Evolutionary conservation across 2,329 filamentous ascomycete genomes (phyloP), one percentile per base, ranked within the genome.

Genomic region (Moelleriella libera): DNA sequence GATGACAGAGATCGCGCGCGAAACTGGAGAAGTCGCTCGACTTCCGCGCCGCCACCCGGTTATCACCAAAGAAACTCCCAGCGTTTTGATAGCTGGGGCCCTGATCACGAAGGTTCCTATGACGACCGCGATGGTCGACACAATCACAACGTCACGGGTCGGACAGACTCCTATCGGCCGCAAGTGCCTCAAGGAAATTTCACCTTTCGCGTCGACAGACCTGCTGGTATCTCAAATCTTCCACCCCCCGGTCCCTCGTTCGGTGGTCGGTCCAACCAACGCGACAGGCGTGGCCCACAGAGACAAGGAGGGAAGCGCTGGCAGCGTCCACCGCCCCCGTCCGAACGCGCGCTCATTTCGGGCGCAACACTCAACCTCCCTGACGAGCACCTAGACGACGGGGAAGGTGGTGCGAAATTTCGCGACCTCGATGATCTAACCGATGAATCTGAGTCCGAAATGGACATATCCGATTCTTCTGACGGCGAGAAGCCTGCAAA

Each of bases 381-480:
- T 0, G 68, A 72, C 44, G 66, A 74, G 42, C 67, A 69, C 41
- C 63, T 77, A 14, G 69, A 68, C 9, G 67, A 74, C 48, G 61
- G 57, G 6, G 63, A 68, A 3, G 67, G 61, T 1, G 66, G 67
- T 5, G 68, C 69, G 10, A 79, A 72, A 43, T 83, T 75, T 55
- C 68, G 71, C 45, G 60, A 73, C 37, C 45, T 80, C 5, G 74
- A 78, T 34, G 72, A 80, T 12, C 61, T 82, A 30, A 80, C 78
- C 0, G 78, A 82, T 52, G 79, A 78, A 51, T 75, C 77, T 45
- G 78, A 82, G 59, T 69, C 77, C 11, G 78, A 72, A 2, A 82
- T 82, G 78, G 78, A 82, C 43, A 75, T 80, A 5, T 81, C 78
- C 5, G 57, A 55, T 1, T 44, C 53, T 6, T 55, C 55, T 4